A percentile compares a stretch with the other conserved stretches of the same genome.
Evolutionary conservation across 2,329 filamentous ascomycete genomes (phyloP).

Genomic region (Epichloe typhina): DNA sequence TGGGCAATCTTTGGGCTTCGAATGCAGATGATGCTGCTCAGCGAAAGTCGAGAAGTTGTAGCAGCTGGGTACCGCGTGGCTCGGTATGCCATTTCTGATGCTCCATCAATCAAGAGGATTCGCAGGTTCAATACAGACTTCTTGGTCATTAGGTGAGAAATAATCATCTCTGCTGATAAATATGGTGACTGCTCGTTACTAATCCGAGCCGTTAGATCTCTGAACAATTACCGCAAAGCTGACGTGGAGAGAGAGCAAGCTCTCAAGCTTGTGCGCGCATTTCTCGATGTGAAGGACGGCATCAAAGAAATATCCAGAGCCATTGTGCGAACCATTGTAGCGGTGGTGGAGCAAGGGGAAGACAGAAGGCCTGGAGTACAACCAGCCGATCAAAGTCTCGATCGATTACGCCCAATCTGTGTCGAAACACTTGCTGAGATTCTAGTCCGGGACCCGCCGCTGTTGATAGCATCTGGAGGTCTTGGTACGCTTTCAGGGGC

Average conservation of each 20-base stretch:
- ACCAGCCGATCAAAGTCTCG: conserved; percentile 56
- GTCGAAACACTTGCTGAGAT: conserved; percentile 89
- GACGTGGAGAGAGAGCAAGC: conserved; percentile 95
- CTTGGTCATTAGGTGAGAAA: conserved; percentile 52
- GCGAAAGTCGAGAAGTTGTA: conserved; percentile 89
- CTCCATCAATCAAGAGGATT: conserved; percentile 79
- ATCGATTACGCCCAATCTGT: conserved; percentile 78
- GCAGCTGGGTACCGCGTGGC: conserved; percentile 90
- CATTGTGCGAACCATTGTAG: conserved; percentile 78
- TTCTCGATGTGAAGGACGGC: conserved; percentile 89
- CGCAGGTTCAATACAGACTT: conserved; percentile 82
- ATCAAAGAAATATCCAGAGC: conserved; percentile 76
- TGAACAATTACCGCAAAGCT: conserved; percentile 94
- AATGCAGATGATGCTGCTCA: conserved; percentile 91
- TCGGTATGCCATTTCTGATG: conserved; percentile 86
- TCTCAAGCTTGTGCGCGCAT: conserved; percentile 88
- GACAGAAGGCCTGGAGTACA: conserved; percentile 72
- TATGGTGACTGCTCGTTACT: background rate
- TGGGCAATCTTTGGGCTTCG: conserved; percentile 91
- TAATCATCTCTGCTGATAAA: background rate
- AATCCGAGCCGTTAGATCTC: conserved; percentile 37
- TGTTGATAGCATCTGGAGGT: conserved; percentile 73
- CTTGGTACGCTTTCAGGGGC: conserved; percentile 83
- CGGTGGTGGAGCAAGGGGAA: conserved; percentile 78
- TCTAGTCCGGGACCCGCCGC: conserved; percentile 67